Conservation (phyloP, 192 early-diverging fungal species). For the Rhizoclosmatium sp. region DNA sequence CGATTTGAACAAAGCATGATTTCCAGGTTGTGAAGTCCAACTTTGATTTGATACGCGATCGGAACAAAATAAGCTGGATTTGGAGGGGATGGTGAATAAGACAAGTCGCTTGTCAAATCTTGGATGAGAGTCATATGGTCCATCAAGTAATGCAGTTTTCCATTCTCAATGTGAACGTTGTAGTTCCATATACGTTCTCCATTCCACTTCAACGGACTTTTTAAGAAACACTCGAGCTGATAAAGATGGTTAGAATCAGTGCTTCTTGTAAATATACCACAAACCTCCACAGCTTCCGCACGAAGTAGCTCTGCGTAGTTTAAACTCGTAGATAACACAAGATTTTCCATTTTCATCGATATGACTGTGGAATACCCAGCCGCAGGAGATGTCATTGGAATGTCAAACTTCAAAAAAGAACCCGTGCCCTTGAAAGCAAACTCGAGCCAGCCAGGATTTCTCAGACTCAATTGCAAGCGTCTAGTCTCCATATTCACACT, state of each 20-base stretch:
- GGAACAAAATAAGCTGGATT: slow-evolving; percentile 68
- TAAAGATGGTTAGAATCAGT: not conserved
- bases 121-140: slow-evolving; percentile 80
- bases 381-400: slow-evolving; percentile 63
- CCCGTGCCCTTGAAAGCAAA: slow-evolving; percentile 53
- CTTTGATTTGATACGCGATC: slow-evolving; percentile 66
- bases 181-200: slow-evolving; percentile 71
- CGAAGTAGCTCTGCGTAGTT: slow-evolving; percentile 71
- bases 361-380: slow-evolving; percentile 66
- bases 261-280: not conserved
- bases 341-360: slow-evolving; percentile 55
- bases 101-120: slow-evolving; percentile 76
- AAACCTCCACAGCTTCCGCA: slow-evolving; percentile 59
- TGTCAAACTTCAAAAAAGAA: slow-evolving; percentile 60
- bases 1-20: slow-evolving; percentile 77
- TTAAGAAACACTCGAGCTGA: slow-evolving; percentile 65
- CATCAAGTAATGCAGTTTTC: slow-evolving; percentile 70
- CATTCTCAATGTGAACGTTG: slow-evolving; percentile 50
- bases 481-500: not conserved
- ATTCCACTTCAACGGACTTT: slow-evolving; percentile 78
- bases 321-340: slow-evolving; percentile 67
- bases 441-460: slow-evolving; percentile 77
- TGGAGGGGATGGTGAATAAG: slow-evolving; percentile 53
- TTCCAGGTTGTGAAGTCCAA: slow-evolving; percentile 56
- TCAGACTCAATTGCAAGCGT: slow-evolving; percentile 22